phyloP scores from a whole-genome alignment of 1,284 basidiomycete species.

The Leccinum solheimii region DNA sequence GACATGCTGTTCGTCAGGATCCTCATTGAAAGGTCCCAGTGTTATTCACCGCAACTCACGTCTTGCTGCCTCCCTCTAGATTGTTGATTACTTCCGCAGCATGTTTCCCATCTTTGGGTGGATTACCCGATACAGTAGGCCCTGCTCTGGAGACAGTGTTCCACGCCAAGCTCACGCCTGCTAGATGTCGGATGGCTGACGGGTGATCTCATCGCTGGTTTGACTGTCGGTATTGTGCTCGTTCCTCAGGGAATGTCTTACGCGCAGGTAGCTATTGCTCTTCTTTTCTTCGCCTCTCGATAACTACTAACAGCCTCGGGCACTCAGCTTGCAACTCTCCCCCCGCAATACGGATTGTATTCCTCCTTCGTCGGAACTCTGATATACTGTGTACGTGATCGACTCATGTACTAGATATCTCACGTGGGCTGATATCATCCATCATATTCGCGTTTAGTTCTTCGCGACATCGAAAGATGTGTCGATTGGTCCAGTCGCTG shows the following conservation, averaged over 20 bases:
- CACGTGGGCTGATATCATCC: constrained; percentile 8
- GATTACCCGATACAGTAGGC: constrained; percentile 81
- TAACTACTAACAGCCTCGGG: neutral
- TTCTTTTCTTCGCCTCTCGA: neutral
- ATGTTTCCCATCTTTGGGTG: constrained; percentile 85
- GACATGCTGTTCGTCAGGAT: constrained; percentile 42
- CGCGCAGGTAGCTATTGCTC: constrained; percentile 50
- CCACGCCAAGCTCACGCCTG: neutral
- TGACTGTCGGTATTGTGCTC: constrained; percentile 90
- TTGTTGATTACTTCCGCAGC: constrained; percentile 58
- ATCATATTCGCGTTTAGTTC: constrained; percentile 46
- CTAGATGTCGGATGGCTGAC: constrained; percentile 70
- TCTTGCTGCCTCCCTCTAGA: constrained; percentile 38
- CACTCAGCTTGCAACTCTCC: constrained; percentile 77
- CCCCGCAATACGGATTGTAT: constrained; percentile 90
- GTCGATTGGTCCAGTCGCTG: constrained; percentile 96
- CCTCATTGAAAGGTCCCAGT: neutral
- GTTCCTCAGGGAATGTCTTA: constrained; percentile 91
- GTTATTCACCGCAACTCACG: constrained; percentile 5
- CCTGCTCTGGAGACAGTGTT: neutral
- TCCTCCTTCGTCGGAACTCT: constrained; percentile 91
- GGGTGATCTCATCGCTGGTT: constrained; percentile 84
- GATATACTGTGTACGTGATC: constrained; percentile 69
- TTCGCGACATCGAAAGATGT: constrained; percentile 96
- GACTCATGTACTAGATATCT: constrained; percentile 19